Conservation (phyloP, 1,284 basidiomycete genomes). For the Ustilago shanxiensis region DNA sequence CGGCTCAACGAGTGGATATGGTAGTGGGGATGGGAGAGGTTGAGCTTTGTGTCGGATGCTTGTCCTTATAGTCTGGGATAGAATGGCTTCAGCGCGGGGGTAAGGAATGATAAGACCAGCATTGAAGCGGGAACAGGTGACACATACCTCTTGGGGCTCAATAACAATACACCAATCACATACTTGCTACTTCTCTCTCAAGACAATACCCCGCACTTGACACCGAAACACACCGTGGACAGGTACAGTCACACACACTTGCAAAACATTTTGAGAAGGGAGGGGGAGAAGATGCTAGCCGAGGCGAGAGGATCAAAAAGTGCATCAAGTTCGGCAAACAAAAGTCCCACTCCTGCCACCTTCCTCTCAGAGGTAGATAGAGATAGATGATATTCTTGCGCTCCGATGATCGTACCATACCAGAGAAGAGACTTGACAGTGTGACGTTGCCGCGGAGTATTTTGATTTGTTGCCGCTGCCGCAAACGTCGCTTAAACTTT, state of each 20-base stretch:
- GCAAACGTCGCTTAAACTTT: no score
- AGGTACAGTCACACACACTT: neutral
- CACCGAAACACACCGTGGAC: neutral
- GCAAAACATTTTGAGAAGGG: neutral
- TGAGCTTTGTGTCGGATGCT: no score
- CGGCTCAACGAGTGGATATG: no score
- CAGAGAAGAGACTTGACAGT: neutral
- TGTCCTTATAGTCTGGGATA: no score
- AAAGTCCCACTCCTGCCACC: neutral
- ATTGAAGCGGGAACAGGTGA: neutral
- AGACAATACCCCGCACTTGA: neutral
- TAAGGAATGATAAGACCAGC: neutral
- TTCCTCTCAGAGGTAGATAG: neutral
- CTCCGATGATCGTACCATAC: neutral
- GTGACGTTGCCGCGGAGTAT: no score
- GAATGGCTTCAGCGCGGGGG: no score
- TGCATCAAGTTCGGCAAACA: neutral
- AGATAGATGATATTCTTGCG: neutral
- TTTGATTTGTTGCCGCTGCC: no score
- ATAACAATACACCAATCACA: neutral
- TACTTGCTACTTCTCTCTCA: neutral
- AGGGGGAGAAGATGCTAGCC: neutral
- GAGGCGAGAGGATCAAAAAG: neutral
- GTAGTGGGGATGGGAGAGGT: no score
- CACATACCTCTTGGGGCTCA: neutral